Base-by-base conservation (phyloP, 1,284 basidiomycete genomes). In the Boletellus dicymbophilus region DNA sequence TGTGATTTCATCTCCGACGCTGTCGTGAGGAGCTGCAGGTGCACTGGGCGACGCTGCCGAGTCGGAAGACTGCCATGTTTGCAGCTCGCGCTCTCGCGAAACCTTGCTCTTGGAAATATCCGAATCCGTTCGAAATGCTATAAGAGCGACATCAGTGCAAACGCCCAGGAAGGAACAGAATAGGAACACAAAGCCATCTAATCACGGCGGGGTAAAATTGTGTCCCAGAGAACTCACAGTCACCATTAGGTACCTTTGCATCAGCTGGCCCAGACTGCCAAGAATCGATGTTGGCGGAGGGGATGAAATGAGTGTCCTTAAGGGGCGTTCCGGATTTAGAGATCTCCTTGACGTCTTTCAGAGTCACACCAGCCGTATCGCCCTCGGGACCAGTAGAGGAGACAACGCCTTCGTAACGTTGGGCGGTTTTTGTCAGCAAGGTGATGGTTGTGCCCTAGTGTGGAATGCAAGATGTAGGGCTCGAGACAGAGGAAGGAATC, bases 111-210 rank as follows among this genome's bases (percentile, higher is more conserved):
- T 79, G 58, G 83, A 85, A 61, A 97, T 96, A 60, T 96, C 94
- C 18, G 83, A 77, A 66, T 97, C 94, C 25, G 93, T 97, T 58
- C 89, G 82, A 79, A 97, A 95, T 31, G 81, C 92, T 90, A 53
- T 26, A 20, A 51, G 20, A 37, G 21, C 25, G 16, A 31, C 28
- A 56, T 69, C 25, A 66, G 51, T 18, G 48, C 26, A 49, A 27
- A 45, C 16, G 25, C n/a, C 36, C 18, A 36, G 30, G 18, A 23
- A 16, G 10, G 25, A 8, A 37, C 8, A 28, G 23, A 23, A 6
- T 10, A 20, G 28, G 6, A 23, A 22, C 8, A 40, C 13, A 18
- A 39, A 27, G 21, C 30, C 13, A 15, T 30, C 16, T 6, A 30
- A 37, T 46, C 27, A 33, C 36, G 23, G 12, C 3, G 16, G 16